Percentiles rank a stretch among this genome's conserved stretches.
Conservation (phyloP, 2,329 filamentous ascomycete genomes). For the Aspergillus luchuensis region DNA sequence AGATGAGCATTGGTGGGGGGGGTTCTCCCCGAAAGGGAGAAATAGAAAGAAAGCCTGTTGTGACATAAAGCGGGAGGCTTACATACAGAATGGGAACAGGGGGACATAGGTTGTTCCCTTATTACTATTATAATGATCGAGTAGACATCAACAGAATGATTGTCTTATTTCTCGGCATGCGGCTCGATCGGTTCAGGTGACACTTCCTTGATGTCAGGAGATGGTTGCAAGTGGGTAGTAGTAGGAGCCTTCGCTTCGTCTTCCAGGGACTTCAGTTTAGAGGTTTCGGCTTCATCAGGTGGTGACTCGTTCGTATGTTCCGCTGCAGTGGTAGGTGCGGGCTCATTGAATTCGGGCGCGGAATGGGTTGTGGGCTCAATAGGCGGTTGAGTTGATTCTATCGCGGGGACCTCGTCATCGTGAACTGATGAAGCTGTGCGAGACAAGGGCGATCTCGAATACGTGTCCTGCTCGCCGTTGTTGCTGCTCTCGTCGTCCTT, state of each 20-base stretch:
- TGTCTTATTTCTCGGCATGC: neutral
- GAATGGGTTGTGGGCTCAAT: neutral
- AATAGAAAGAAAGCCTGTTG: neutral
- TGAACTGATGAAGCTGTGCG: slow-evolving; percentile 29
- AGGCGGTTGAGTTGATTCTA: neutral
- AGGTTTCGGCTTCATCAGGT: neutral
- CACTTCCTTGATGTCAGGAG: neutral
- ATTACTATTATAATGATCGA: neutral
- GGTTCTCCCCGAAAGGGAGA: no score
- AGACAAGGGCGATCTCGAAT: slow-evolving; percentile 37
- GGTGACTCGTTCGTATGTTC: neutral
- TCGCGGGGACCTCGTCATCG: slow-evolving; percentile 9
- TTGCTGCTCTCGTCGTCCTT: slow-evolving; percentile 26
- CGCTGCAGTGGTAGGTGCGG: neutral
- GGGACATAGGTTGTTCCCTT: neutral
- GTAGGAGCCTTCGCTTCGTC: neutral
- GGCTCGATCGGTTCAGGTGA: neutral
- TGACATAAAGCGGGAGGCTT: neutral
- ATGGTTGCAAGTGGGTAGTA: neutral
- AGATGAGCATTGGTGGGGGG: neutral
- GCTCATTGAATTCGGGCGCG: neutral
- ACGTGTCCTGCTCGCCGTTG: slow-evolving; percentile 25
- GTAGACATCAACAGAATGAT: neutral
- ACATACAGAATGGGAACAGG: neutral
- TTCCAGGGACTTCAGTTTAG: neutral